Percentiles rank a stretch among this genome's conserved stretches.
Evolutionary conservation across 208 protist genomes (phyloP).

Genomic region (Trypanosomatidae sp.): DNA sequence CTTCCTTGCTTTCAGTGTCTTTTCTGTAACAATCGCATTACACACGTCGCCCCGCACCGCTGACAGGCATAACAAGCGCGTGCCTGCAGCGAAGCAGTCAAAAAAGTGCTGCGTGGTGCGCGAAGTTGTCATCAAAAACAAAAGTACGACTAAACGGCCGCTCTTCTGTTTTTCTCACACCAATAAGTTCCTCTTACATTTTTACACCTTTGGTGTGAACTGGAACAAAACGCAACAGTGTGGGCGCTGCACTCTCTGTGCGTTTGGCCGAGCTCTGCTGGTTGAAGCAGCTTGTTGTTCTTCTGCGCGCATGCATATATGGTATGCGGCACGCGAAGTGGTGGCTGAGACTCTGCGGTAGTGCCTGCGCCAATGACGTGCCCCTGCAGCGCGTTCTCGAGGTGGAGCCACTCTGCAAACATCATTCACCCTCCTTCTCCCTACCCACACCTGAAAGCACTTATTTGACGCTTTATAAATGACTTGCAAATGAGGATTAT

Average conservation of each 20-base stretch:
- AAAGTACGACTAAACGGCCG: too few species aligned
- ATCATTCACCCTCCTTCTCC: not conserved
- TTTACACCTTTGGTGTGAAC: not conserved
- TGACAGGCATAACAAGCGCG: not conserved
- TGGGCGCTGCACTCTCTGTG: not conserved
- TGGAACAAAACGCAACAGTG: not conserved
- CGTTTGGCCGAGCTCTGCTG: not conserved
- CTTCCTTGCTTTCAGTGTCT: not conserved
- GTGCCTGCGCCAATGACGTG: not conserved
- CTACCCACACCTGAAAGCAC: not conserved
- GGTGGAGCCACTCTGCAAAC: not conserved
- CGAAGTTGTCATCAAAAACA: not conserved
- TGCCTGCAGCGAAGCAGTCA: not conserved
- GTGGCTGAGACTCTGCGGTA: not conserved
- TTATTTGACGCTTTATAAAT: not conserved
- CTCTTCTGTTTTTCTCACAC: not conserved
- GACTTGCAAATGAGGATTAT: not conserved
- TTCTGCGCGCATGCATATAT: not conserved
- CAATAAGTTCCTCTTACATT: not conserved
- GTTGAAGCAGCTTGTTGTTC: not conserved
- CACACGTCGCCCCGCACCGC: not conserved
- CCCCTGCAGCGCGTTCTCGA: not conserved
- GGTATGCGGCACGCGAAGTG: not conserved
- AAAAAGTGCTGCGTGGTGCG: not conserved
- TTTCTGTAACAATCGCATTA: too few species aligned